Percentiles rank a stretch among this genome's conserved stretches.
phyloP scores from a whole-genome alignment of 371 early-diverging fungal species.

The Lichtheimia corymbifera region DNA sequence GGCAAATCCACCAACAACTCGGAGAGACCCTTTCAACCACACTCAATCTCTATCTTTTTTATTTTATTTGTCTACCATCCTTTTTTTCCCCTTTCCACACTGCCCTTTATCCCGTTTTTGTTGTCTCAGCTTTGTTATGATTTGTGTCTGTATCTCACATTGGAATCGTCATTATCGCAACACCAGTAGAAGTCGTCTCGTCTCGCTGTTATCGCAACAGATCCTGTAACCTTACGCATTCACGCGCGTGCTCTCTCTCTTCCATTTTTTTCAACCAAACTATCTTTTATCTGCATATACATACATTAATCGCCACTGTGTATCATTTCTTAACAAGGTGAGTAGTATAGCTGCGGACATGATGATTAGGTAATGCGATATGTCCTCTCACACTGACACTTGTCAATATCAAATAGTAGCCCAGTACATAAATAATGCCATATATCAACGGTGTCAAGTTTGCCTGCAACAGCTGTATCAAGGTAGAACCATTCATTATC shows the following conservation, averaged over 20 bases:
- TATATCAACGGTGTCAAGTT: conserved; percentile 33
- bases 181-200: conserved; percentile 1
- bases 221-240: not conserved
- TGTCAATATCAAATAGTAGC: not conserved
- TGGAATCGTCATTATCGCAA: conserved; percentile 3
- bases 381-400: not conserved
- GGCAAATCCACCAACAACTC: not conserved
- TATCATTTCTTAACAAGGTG: too few relatives aligned
- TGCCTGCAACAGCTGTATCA: conserved; percentile 37
- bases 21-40: not conserved
- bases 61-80: conserved; percentile 2
- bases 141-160: conserved; percentile 2
- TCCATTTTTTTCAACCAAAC: too few relatives aligned
- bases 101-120: not conserved
- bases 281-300: too few relatives aligned
- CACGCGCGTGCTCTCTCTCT: too few relatives aligned
- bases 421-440: conserved; percentile 3
- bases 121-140: conserved; percentile 3
- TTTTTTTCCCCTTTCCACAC: not conserved
- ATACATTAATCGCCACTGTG: too few relatives aligned
- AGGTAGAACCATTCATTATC: conserved; percentile 17
- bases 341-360: not conserved
- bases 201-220: conserved; percentile 7
- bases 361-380: not conserved
- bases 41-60: not conserved